Evolutionary conservation across 306 rosid genomes (phyloP).

Genomic region (Inga leiocalycina): DNA sequence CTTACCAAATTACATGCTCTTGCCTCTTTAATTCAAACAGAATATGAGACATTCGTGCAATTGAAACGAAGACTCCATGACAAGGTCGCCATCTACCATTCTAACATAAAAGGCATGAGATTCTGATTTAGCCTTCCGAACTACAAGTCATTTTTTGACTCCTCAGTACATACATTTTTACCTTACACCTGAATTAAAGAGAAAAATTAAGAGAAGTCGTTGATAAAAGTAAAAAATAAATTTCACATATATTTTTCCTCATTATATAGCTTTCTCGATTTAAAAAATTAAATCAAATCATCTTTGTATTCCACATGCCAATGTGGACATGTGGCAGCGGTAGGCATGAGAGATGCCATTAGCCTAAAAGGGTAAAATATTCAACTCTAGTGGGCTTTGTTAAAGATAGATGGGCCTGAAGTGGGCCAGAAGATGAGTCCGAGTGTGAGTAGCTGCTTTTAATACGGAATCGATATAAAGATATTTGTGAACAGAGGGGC

Average conservation of each 20-base stretch:
- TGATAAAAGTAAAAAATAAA: background rate
- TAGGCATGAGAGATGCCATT: background rate
- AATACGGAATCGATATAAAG: background rate
- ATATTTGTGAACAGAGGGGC: background rate
- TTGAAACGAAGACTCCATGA: background rate
- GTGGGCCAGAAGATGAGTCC: background rate
- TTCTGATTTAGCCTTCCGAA: background rate
- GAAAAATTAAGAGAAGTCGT: background rate
- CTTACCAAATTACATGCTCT: rapidly evolving
- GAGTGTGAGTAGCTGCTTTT: background rate
- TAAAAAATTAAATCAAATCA: background rate
- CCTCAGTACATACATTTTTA: background rate
- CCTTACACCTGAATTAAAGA: background rate
- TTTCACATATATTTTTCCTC: background rate
- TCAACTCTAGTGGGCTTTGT: background rate
- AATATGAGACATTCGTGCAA: background rate
- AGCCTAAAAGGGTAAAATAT: background rate
- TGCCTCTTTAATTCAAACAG: too few relatives aligned
- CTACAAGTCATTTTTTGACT: background rate
- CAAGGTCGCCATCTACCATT: background rate
- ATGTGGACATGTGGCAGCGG: background rate
- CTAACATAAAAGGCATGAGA: background rate
- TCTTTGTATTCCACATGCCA: background rate
- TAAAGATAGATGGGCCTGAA: background rate
- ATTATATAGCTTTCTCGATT: background rate